phyloP scores from a whole-genome alignment of 768 basidiomycete genomes.

The Ramaria rubella region DNA sequence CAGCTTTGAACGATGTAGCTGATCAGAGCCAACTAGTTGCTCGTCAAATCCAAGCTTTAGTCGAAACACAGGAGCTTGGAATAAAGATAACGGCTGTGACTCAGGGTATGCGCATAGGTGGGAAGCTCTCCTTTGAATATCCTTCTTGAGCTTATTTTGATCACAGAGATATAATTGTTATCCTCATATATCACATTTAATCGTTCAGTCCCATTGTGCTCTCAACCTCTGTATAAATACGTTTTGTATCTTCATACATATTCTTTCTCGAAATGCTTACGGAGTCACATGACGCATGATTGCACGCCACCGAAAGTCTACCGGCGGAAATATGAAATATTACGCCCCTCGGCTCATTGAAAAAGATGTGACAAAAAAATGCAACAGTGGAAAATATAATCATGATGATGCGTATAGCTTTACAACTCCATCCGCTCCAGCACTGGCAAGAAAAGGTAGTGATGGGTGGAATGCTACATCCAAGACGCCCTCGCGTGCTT shows the following conservation, averaged over 20 bases:
- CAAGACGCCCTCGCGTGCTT: constrained; percentile 85
- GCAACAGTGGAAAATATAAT: constrained; percentile 19
- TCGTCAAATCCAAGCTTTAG: constrained; percentile 60
- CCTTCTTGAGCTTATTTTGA: neutral
- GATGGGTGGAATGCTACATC: constrained; percentile 81
- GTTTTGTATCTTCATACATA: neutral
- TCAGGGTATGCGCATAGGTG: constrained; percentile 79
- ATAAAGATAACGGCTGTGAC: constrained; percentile 62
- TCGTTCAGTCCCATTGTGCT: neutral
- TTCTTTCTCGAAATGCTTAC: neutral
- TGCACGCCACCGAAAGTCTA: no score
- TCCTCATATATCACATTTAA: neutral
- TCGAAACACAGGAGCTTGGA: constrained; percentile 58
- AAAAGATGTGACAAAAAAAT: neutral
- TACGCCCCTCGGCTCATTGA: no score
- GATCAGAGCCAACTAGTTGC: constrained; percentile 61
- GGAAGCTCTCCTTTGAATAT: constrained; percentile 30
- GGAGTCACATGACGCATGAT: neutral
- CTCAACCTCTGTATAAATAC: neutral
- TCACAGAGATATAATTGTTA: neutral
- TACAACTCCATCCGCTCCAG: constrained; percentile 93
- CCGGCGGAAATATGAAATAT: no score
- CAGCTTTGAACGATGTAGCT: constrained; percentile 44
- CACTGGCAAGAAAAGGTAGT: constrained; percentile 83
- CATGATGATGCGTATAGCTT: constrained; percentile 86